phyloP scores from a whole-genome alignment of 1,284 basidiomycete species.

The Wolfiporia cocos region DNA sequence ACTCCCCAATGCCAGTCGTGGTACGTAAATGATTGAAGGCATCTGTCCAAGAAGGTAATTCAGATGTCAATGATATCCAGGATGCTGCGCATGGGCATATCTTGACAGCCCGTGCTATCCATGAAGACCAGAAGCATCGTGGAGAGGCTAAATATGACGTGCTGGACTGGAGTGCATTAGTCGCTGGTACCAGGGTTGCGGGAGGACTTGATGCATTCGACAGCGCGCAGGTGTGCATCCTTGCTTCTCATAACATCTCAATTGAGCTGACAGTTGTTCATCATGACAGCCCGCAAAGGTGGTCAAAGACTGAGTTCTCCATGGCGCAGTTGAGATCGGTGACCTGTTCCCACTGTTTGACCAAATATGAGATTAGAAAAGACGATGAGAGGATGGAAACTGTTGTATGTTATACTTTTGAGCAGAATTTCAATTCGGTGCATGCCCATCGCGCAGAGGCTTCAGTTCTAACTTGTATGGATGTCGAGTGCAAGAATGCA shows the following conservation, averaged over 20 bases:
- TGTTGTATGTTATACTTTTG: too few species aligned
- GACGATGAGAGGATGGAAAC: too few species aligned
- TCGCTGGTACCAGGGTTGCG: conserved; percentile 62
- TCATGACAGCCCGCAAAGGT: conserved; percentile 7
- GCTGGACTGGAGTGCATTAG: conserved; percentile 69
- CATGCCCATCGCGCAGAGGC: too few species aligned
- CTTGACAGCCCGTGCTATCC: conserved; percentile 70
- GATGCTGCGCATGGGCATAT: conserved; percentile 77
- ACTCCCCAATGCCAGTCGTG: conserved; percentile 78
- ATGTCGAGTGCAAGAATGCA: too few species aligned
- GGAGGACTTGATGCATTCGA: conserved; percentile 65
- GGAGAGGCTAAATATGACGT: conserved; percentile 41
- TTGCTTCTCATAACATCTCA: too few species aligned
- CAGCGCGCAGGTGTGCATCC: conserved; percentile 29
- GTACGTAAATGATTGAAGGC: conserved; percentile 12
- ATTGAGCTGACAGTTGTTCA: too few species aligned
- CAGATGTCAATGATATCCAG: conserved; percentile 8
- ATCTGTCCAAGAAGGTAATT: not conserved
- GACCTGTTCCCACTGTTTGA: too few species aligned
- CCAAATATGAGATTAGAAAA: too few species aligned
- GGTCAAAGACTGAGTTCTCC: conserved; percentile 5
- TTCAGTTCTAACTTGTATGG: too few species aligned
- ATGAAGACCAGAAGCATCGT: conserved; percentile 39
- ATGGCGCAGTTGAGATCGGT: too few species aligned
- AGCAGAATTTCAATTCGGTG: too few species aligned